These are phyloP conservation scores for Cutaneotrichosporon sp. DNA, from an alignment of 1,284 basidiomycete genomes.

Conservation along the genomic window DNA sequence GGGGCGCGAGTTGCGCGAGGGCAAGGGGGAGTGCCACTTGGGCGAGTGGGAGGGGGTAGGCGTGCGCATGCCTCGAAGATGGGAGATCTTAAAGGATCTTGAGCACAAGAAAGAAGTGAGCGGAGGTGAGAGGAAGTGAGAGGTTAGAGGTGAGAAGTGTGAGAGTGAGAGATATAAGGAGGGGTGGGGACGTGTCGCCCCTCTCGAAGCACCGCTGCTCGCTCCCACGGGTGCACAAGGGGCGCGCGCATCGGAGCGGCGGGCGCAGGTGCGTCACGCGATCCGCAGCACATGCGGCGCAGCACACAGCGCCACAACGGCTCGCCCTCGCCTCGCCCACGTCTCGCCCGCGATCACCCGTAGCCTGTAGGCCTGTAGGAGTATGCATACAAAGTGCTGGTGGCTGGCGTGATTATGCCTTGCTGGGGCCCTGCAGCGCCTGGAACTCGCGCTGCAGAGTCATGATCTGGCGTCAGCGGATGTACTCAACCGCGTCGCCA, in stretches of 20 bases:
- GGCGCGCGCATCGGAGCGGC: not conserved
- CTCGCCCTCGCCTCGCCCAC: no score
- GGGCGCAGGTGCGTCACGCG: not conserved
- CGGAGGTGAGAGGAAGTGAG: not conserved
- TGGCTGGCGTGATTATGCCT: slow-evolving; percentile 8
- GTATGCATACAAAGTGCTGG: slow-evolving; percentile 20
- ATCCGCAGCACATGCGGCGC: not conserved
- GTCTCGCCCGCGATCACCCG: no score
- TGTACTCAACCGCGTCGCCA: no score
- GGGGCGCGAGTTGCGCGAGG: not conserved
- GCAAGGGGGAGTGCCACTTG: not conserved
- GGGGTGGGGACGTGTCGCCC: not conserved
- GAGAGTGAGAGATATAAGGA: not conserved
- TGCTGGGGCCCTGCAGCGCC: slow-evolving; percentile 37
- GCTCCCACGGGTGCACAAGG: not conserved
- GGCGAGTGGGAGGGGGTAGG: not conserved
- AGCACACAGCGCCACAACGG: not conserved
- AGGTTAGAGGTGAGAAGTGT: not conserved
- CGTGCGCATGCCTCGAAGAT: not conserved
- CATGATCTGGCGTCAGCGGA: slow-evolving; percentile 40
- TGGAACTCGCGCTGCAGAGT: slow-evolving; percentile 49
- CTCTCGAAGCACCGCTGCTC: not conserved
- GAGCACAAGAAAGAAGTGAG: no score
- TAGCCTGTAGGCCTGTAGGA: no score
- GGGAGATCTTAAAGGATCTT: no score